Evolutionary conservation across 2,329 filamentous ascomycete species (phyloP), one percentile per base, ranked within the genome.

Genomic region (Spiromastix sp.): DNA sequence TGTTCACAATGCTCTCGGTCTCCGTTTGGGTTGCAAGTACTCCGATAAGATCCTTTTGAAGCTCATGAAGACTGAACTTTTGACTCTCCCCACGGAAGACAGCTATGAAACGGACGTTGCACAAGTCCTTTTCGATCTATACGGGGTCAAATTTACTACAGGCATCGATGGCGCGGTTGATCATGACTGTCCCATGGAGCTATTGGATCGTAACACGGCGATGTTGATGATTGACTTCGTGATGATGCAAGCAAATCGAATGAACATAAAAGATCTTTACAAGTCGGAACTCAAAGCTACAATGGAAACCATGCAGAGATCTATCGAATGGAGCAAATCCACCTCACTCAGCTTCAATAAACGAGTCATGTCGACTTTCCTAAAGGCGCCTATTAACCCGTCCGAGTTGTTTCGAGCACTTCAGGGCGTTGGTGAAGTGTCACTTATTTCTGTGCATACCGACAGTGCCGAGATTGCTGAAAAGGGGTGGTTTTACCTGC

Each of bases 291-390:
- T 98, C 36, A 93, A 89, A 55, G 76, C 71, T 11, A 85, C 86
- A 0, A 91, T 98, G 39, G 91, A 98, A 40, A 86, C 87, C 47
- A 85, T 98, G 60, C 87, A 96, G 54, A 79, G 85, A 46, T 80
- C 84, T 4, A 80, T 96, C 36, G 85, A 85, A 1, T 60, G 66
- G 12, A 75, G 81, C 18, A 94, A 87, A 55, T 81, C 80, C 2
- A 75, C 84, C 4, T 78, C 86, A 42, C 79, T 93, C 59, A 72
- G 80, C n/a, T 81, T 91, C 55, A 98, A 98, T 56, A 71, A 85
- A 37, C 80, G 85, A 36, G 79, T 93, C 43, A 79, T 91, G 37
- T 81, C 77, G 3, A 74, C 83, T 18, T 91, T 83, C 49, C 67
- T 96, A 32, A 89, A 85, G 52, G 81, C 79, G 17, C 79, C 86